Evolutionary conservation across 2,329 filamentous ascomycete species (phyloP), one percentile per base, ranked within the genome.

Genomic region (Cryphonectria carpinicola): DNA sequence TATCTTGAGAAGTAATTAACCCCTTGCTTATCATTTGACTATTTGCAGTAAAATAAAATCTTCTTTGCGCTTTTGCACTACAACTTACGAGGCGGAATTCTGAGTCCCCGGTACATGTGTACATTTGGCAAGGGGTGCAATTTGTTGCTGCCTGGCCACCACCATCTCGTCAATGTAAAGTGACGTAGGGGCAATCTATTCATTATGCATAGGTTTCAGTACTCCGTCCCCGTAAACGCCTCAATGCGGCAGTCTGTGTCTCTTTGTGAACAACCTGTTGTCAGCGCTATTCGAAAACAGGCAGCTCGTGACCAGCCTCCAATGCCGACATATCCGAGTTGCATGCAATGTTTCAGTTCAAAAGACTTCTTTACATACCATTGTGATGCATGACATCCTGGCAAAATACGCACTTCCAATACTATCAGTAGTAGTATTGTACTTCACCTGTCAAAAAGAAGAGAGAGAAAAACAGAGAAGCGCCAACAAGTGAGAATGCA

Each of bases 251-350:
- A 17, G 13, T 13, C 13, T 28, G 28, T 58, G 28, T 58, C 28
- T 32, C 5, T 17, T 58, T 58, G 25, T 58, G 13, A 58, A 35
- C 28, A 4, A 6, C 17, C 28, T 58, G 54, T 65, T 43, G 67
- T 62, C 58, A 69, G 67, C 65, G 32, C 52, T 58, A 58, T 56
- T 56, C 35, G n/a, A 6, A 58, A 58, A 56, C 14, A 66, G 22
- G 65, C 28, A 61, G 58, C 58, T 32, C 35, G 22, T 56, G 28
- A 58, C 56, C 37, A 25, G 39, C 19, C 39, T 32, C 37, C 22
- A 1, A 22, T 56, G 49, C 65, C 65, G 65, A 66, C 13, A 37
- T 41, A 58, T 43, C 65, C 65, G 32, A 35, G n/a, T 35, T 35
- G 25, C 32, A 25, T 43, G 37, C 41, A 52, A 39, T 39, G 46